These are phyloP conservation scores for Leccinum discolor DNA, from an alignment of 1,284 basidiomycete genomes.

Conservation along the genomic window DNA sequence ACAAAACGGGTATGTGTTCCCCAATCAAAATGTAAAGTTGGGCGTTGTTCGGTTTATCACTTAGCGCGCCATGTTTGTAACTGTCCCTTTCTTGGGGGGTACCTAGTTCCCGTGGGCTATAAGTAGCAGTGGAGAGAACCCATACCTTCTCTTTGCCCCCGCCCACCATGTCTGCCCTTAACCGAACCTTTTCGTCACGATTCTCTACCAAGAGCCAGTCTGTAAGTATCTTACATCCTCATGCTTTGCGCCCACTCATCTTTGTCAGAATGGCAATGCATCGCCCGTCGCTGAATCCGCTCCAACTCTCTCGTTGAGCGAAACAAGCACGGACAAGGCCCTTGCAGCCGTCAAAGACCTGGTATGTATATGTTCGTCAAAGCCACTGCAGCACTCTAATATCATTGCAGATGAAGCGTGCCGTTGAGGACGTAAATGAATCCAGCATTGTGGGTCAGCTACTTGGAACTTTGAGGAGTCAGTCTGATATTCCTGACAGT, in stretches of 20 bases:
- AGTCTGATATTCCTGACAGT: conserved; percentile 32
- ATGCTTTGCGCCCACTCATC: neutral
- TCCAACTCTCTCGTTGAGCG: conserved; percentile 7
- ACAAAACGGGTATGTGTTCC: neutral
- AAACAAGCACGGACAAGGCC: conserved; percentile 25
- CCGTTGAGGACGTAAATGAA: conserved; percentile 31
- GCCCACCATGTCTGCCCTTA: conserved; percentile 27
- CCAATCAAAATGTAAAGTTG: conserved; percentile 5
- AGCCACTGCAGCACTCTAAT: neutral
- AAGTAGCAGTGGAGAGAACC: conserved; percentile 17
- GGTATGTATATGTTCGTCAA: conserved; percentile 12
- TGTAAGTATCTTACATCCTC: conserved; percentile 15
- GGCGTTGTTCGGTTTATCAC: conserved; percentile 25
- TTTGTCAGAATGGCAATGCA: conserved; percentile 8
- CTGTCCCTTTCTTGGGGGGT: conserved; percentile 24
- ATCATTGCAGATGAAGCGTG: conserved; percentile 25
- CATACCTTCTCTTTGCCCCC: conserved; percentile 3
- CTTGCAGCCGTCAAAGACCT: conserved; percentile 33
- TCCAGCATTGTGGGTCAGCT: conserved; percentile 23
- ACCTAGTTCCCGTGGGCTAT: conserved; percentile 15
- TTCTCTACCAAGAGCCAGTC: conserved; percentile 29
- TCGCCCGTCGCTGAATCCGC: conserved; percentile 19
- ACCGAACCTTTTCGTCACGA: conserved; percentile 29
- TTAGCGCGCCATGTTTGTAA: conserved; percentile 10
- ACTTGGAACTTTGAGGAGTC: neutral